Conservation (phyloP, 352 stramenopile species). For the Phytophthora ramorum region DNA sequence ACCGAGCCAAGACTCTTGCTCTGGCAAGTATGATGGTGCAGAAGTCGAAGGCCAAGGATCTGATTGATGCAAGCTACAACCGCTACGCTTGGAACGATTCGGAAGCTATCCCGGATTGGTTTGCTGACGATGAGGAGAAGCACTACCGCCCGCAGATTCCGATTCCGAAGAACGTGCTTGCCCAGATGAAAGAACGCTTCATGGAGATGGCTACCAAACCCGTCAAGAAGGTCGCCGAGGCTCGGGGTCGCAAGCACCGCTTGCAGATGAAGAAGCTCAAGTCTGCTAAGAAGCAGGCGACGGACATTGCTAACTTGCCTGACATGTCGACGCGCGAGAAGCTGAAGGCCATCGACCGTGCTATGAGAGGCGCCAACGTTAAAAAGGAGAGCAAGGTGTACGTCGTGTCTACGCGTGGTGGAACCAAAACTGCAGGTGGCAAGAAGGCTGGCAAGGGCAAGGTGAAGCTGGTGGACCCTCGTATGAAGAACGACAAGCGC, state of each 20-base stretch:
- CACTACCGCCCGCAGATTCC: constrained; percentile 98
- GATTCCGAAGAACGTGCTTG: constrained; percentile 96
- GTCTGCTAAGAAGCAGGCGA: constrained; percentile 97
- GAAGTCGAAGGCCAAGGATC: constrained; percentile 96
- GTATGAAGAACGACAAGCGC: constrained; percentile 98
- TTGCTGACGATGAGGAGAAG: constrained; percentile 95
- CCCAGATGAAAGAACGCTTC: constrained; percentile 98
- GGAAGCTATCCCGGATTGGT: constrained; percentile 97
- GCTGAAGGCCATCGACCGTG: constrained; percentile 98
- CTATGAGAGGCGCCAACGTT: constrained; percentile 92
- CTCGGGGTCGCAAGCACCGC: constrained; percentile 95
- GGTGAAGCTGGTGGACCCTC: constrained; percentile 97
- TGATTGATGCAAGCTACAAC: constrained; percentile 99
- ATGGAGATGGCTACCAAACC: constrained; percentile 96
- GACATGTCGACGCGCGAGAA: constrained; percentile 99
- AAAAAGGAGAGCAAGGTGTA: constrained; percentile 97
- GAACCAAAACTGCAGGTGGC: constrained; percentile 60
- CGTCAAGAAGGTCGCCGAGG: constrained; percentile 99
- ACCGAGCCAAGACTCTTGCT: constrained; percentile 96
- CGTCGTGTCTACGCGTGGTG: constrained; percentile 91
- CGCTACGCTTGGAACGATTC: constrained; percentile 99
- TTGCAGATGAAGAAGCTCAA: constrained; percentile 95
- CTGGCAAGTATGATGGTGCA: constrained; percentile 99
- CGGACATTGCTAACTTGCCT: constrained; percentile 94
- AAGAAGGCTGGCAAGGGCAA: constrained; percentile 88